Conservation (phyloP, 2,329 filamentous ascomycete species). For the Penicillium brasilianum region DNA sequence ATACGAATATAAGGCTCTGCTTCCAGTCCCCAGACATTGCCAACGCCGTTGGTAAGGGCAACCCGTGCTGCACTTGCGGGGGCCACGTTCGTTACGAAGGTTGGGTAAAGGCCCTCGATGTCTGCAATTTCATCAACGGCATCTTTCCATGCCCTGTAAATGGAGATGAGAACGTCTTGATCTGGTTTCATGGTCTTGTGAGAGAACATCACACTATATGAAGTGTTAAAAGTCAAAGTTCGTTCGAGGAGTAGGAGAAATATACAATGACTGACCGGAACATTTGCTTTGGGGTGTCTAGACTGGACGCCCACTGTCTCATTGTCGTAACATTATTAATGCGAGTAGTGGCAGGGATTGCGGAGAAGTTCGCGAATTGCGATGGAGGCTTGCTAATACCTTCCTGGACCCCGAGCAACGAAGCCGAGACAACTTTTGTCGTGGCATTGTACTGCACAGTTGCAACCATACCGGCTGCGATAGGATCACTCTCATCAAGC, state of each 20-base stretch:
- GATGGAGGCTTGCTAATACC: slow-evolving; percentile 40
- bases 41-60: slow-evolving; percentile 44
- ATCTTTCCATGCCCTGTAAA: slow-evolving; percentile 44
- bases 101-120: slow-evolving; percentile 45
- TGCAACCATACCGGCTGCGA: slow-evolving; percentile 41
- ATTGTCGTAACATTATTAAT: slow-evolving; percentile 38
- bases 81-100: slow-evolving; percentile 43
- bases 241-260: background rate
- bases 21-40: slow-evolving; percentile 48
- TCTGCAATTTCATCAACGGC: slow-evolving; percentile 42
- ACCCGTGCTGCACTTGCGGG: slow-evolving; percentile 36
- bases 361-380: slow-evolving; percentile 40
- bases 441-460: slow-evolving; percentile 36
- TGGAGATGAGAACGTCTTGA: slow-evolving; percentile 35
- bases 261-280: slow-evolving; percentile 36
- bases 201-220: slow-evolving; percentile 42
- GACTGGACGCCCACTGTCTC: slow-evolving; percentile 32
- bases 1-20: slow-evolving; percentile 39
- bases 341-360: slow-evolving; percentile 29
- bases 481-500: slow-evolving; percentile 27
- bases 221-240: background rate
- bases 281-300: slow-evolving; percentile 43
- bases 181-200: slow-evolving; percentile 47
- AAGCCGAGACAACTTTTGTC: slow-evolving; percentile 30
- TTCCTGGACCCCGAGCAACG: slow-evolving; percentile 44